Conservation (phyloP, 2,329 filamentous ascomycete genomes). For the Cytospora schulzeri region DNA sequence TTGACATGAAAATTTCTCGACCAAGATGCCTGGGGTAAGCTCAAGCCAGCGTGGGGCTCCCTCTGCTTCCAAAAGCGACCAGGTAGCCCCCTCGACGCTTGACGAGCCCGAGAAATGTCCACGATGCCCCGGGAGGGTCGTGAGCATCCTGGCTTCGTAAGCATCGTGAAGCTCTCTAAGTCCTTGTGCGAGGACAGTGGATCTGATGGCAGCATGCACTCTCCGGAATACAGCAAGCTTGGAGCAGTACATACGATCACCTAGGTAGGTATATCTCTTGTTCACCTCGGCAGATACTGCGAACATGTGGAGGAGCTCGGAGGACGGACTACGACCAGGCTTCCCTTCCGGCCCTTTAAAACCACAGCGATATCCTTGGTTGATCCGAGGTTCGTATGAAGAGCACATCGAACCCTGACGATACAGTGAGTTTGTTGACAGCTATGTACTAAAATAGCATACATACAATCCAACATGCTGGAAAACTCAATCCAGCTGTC, state of each 20-base stretch:
- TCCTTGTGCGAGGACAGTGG: not conserved
- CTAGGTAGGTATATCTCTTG: not conserved
- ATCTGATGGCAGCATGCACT: not conserved
- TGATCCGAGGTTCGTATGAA: not conserved
- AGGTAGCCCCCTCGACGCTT: too few species aligned
- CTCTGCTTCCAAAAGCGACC: not conserved
- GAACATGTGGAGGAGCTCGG: too few species aligned
- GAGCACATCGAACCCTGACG: not conserved
- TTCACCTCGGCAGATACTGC: not conserved
- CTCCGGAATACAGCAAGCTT: too few species aligned
- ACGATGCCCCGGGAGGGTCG: not conserved
- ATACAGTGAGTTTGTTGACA: not conserved
- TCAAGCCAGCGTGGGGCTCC: not conserved
- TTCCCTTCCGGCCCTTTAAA: not conserved
- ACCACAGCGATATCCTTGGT: not conserved
- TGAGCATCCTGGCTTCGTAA: not conserved
- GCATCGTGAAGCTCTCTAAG: not conserved
- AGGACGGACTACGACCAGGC: too few species aligned
- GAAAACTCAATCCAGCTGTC: not conserved
- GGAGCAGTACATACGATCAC: not conserved
- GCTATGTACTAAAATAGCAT: not conserved
- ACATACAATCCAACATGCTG: not conserved
- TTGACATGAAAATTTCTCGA: conserved; percentile 24
- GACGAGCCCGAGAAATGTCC: too few species aligned
- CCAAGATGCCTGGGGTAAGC: not conserved